Evolutionary conservation across 768 basidiomycete genomes (phyloP), one percentile per base, ranked within the genome.

Genomic region (Cytidiella melzeri): DNA sequence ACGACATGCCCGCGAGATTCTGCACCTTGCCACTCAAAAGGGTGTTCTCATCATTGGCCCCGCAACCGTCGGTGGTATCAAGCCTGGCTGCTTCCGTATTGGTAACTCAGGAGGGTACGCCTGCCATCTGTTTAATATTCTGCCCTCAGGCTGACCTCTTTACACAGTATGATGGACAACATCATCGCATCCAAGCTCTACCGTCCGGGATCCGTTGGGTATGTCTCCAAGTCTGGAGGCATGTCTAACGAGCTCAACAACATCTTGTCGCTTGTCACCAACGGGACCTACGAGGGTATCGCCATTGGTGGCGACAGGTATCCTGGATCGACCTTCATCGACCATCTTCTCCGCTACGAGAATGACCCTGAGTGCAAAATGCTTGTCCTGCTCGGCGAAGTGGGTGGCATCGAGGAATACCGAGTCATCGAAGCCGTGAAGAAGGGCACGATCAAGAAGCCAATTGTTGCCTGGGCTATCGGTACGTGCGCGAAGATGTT

Each of bases 161-260:
- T 34, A 34, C 48, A 5, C 53, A 86, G 91, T 63, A 98, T 98
- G 95, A 96, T 97, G 94, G 95, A 99, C 77, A 99, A 98, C 77
- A 94, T 98, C 73, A 96, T 97, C 64, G 75, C 94, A 5, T 95
- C 92, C 55, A 99, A 97, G 77, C 87, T 99, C 55, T 99, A 97
- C 81, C 92, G 94, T 62, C 75, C 93, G 23, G 95, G 95, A 49
- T 92, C 93, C 11, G 90, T 99, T 60, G 95, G 94, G 63, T 99
- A 98, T 69, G 95, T 99, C 65, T 96, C 92, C 69, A 99, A 99
- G 75, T 97, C 94, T 6, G 95, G 95, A 59, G 95, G 95, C 69
- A 99, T 99, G 95, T 98, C 95, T 62, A 98, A 98, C 75, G 95
- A 99, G 71, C 76, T 99, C 62, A 98, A 99, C 87, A 99, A 97